Conservation (phyloP, 2,329 filamentous ascomycete species). For the Talaromyces sp. region DNA sequence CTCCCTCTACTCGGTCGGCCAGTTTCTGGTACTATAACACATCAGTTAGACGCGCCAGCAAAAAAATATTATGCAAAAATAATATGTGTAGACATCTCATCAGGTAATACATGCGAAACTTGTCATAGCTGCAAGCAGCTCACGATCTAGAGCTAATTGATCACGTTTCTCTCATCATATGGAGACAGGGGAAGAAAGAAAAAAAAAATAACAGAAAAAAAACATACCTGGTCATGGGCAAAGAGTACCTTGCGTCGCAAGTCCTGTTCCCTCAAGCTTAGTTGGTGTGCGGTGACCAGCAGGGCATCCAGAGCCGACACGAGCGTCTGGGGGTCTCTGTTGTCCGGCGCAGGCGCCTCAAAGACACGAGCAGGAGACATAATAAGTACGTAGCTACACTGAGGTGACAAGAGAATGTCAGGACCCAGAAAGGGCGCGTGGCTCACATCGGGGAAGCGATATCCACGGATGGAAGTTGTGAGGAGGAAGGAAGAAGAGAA, state of each 20-base stretch:
- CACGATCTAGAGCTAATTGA: conserved; percentile 80
- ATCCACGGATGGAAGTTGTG: neutral
- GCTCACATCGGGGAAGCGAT: neutral
- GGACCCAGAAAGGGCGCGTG: neutral
- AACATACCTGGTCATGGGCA: conserved; percentile 37
- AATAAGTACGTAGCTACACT: conserved; percentile 6
- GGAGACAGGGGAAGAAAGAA: conserved; percentile 8
- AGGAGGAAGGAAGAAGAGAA: neutral
- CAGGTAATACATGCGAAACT: conserved; percentile 56
- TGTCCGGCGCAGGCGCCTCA: conserved; percentile 23
- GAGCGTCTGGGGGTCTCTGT: conserved; percentile 32
- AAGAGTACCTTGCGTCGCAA: conserved; percentile 34
- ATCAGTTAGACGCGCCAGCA: conserved; percentile 23
- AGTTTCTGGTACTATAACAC: conserved; percentile 31
- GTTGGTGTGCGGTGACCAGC: conserved; percentile 35
- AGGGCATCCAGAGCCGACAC: conserved; percentile 40
- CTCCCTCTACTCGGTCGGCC: conserved; percentile 25
- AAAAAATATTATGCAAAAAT: conserved; percentile 14
- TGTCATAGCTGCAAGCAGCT: conserved; percentile 61
- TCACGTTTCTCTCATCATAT: conserved; percentile 46
- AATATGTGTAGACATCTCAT: conserved; percentile 32
- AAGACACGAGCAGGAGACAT: conserved; percentile 30
- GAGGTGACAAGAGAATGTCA: neutral
- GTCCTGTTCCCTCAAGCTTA: conserved; percentile 35
- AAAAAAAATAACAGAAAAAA: conserved; percentile 5